Percentiles rank a stretch among this genome's conserved stretches.
phyloP scores from a whole-genome alignment of 2,329 filamentous ascomycete genomes.

The Ascosphaera pollenicola region DNA sequence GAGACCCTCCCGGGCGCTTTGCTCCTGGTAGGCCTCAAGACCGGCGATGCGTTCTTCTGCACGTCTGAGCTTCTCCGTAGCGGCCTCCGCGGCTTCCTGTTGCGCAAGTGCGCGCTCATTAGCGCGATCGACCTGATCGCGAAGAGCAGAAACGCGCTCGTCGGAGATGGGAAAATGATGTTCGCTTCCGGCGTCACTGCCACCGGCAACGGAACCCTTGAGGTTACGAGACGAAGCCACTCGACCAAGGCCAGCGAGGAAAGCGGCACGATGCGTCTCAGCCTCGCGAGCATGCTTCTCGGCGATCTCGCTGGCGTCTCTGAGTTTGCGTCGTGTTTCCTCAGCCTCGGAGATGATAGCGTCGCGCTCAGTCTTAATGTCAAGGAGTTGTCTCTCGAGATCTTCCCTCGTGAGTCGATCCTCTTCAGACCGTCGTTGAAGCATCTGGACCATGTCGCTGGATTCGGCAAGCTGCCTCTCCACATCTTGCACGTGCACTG shows the following conservation, averaged over 20 bases:
- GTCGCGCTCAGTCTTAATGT: constrained; percentile 67
- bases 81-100: constrained; percentile 66
- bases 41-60: constrained; percentile 95
- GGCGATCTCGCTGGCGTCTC: constrained; percentile 69
- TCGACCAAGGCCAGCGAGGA: constrained; percentile 64
- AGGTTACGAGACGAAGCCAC: constrained; percentile 26
- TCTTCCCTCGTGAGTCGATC: constrained; percentile 55
- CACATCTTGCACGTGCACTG: constrained; percentile 51
- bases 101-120: constrained; percentile 70
- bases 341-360: constrained; percentile 58
- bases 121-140: constrained; percentile 57
- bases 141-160: constrained; percentile 46
- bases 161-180: constrained; percentile 11
- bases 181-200: neutral
- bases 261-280: constrained; percentile 57
- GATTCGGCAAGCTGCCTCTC: constrained; percentile 59
- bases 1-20: constrained; percentile 81
- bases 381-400: constrained; percentile 53
- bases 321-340: constrained; percentile 47
- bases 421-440: constrained; percentile 23
- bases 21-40: constrained; percentile 90
- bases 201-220: constrained; percentile 27
- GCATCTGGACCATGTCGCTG: constrained; percentile 55
- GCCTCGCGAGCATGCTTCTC: constrained; percentile 78
- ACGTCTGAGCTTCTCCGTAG: constrained; percentile 69